phyloP scores from a whole-genome alignment of 139 green algal genomes.

The Yamagishiella unicocca region DNA sequence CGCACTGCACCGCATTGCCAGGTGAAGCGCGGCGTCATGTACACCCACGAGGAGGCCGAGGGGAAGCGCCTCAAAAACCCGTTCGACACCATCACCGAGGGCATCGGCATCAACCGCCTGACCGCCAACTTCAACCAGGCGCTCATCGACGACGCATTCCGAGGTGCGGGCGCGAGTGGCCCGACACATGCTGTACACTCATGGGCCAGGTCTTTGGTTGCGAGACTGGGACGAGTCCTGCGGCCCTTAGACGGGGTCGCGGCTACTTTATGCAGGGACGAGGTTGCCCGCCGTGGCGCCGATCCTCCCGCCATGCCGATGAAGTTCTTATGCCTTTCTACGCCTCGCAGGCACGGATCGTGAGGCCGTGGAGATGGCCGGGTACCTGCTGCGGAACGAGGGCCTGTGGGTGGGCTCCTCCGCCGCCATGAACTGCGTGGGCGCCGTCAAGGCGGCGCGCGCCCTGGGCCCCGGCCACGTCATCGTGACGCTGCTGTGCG shows the following conservation, averaged over 20 bases:
- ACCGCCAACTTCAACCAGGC: constrained; percentile 92
- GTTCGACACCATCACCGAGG: constrained; percentile 94
- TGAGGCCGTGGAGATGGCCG: constrained; percentile 90
- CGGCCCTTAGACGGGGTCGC: too few species aligned
- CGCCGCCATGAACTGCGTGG: constrained; percentile 92
- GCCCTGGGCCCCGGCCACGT: constrained; percentile 86
- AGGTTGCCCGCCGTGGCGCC: too few species aligned
- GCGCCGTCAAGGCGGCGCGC: constrained; percentile 85
- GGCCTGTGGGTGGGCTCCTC: constrained; percentile 93
- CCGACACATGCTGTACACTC: too few species aligned
- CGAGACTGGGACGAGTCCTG: too few species aligned
- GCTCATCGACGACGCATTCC: constrained; percentile 82
- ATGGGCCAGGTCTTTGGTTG: too few species aligned
- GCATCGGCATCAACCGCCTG: constrained; percentile 95
- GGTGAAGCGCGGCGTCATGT: constrained; percentile 94
- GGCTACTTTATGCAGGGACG: too few species aligned
- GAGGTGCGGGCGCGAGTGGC: constrained; percentile 51
- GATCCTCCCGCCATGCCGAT: too few species aligned
- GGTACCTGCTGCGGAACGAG: constrained; percentile 90
- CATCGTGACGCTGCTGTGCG: constrained; percentile 95
- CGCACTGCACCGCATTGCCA: too few species aligned
- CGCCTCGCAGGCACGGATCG: constrained; percentile 78
- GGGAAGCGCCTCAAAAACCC: constrained; percentile 91
- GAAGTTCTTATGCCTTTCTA: too few species aligned
- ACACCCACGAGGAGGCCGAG: constrained; percentile 87